Evolutionary conservation across 345 rosid species (phyloP).

Genomic region (Salix purpurea): DNA sequence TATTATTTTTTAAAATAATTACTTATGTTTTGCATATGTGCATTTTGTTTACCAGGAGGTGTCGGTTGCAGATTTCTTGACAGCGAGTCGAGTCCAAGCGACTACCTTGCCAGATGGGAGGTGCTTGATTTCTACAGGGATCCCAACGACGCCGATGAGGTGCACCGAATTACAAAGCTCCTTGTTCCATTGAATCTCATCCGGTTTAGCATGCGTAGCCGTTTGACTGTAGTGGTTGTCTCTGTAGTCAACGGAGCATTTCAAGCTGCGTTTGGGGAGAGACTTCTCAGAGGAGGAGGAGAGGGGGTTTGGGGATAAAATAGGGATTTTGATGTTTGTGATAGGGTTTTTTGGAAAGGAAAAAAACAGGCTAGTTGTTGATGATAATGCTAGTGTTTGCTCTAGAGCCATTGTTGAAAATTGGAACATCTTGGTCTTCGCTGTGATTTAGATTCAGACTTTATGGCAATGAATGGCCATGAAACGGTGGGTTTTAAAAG

Average conservation of each 20-base stretch:
- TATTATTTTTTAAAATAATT: neutral
- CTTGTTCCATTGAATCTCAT: constrained; percentile 54
- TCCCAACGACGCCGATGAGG: constrained; percentile 51
- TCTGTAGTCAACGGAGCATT: constrained; percentile 33
- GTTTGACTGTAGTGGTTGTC: constrained; percentile 24
- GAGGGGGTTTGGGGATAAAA: neutral
- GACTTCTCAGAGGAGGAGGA: neutral
- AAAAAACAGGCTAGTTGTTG: constrained; percentile 10
- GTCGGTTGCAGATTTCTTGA: constrained; percentile 46
- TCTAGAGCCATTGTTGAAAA: constrained; percentile 27
- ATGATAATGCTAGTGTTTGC: constrained; percentile 8
- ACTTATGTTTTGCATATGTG: neutral
- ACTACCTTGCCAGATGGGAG: constrained; percentile 53
- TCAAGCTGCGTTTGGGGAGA: constrained; percentile 13
- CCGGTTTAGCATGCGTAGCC: constrained; percentile 28
- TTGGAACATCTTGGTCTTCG: neutral
- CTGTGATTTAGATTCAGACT: too few relatives aligned
- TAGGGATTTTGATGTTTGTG: constrained; percentile 3
- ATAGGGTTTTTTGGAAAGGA: constrained; percentile 9
- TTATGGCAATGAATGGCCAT: neutral
- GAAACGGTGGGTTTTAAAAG: neutral
- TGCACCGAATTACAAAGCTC: constrained; percentile 51
- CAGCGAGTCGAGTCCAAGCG: constrained; percentile 57
- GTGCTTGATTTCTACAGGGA: constrained; percentile 47
- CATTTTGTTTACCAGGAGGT: constrained; percentile 39